Base-by-base conservation (phyloP, 257 asterid species). In the Solanum tarijense region DNA sequence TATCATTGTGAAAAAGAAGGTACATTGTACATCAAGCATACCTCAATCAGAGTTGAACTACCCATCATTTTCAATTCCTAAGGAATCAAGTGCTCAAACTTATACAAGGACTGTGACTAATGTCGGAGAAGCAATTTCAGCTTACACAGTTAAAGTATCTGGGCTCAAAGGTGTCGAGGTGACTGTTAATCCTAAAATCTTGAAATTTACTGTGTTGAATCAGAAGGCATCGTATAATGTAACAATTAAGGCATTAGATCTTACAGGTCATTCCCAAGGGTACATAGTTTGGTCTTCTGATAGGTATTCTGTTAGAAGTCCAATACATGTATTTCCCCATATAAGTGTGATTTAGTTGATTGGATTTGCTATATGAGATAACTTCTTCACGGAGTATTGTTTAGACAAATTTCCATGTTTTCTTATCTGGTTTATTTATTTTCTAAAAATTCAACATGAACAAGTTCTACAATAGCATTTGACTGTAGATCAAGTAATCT, bases 41-140 rank as follows among this genome's bases (percentile, higher is more conserved):
- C 38, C 88, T 18, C 76, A 84, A 43, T 60, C 83, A 4, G 86
- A 83, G 2, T 65, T 89, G 12, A 89, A 87, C 48, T 89, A 89
- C 31, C 89, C 91, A 16, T 89, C 89, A 25, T 89, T 89, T 34
- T 72, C 91, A 3, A 72, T 89, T 7, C 27, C 38, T 52, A 46
- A 86, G 12, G 48, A 68, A 83, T 31, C 35, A 18, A 48, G 13
- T 39, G 39, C 9, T 35, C 73, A 58, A 35, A 73, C 29, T 1
- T 73, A 73, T 73, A 73, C 48, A 7, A 73, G 82, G 48, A 73
- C 48, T 20, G 85, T 86, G 16, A 89, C 90, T 3, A 89, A 89
- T 4, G 72, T 89, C 18, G 90, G 90, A 20, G 86, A 89, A 52
- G 78, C 87, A 16, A 29, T n/a, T n/a, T 89, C 87, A 36, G 11